A percentile compares a stretch with the other conserved stretches of the same genome.
These are phyloP conservation scores for Ustilago loliicola DNA, from an alignment of 1,284 basidiomycete genomes.

Conservation along the genomic window DNA sequence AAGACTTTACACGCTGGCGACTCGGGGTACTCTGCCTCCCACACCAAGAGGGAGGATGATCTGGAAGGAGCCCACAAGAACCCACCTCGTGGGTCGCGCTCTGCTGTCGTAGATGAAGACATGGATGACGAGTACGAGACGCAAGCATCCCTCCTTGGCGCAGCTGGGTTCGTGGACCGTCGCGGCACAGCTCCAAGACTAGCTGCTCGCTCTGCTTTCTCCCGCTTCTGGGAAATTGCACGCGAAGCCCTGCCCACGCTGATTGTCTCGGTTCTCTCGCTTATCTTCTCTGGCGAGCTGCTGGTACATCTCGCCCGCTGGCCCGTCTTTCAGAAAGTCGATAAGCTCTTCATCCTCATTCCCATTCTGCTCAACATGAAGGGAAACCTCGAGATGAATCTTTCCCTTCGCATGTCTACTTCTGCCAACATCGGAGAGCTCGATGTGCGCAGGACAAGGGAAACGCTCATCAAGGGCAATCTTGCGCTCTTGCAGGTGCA, in stretches of 20 bases:
- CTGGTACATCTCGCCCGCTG: constrained; percentile 87
- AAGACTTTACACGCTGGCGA: constrained; percentile 25
- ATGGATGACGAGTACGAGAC: constrained; percentile 47
- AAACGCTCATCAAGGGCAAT: constrained; percentile 83
- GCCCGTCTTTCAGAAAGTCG: constrained; percentile 85
- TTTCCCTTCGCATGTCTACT: constrained; percentile 73
- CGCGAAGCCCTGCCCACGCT: constrained; percentile 72
- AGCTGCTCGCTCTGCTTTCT: constrained; percentile 32
- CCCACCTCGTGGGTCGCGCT: constrained; percentile 4
- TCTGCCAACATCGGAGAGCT: constrained; percentile 85
- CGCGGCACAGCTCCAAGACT: constrained; percentile 44
- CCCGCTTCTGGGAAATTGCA: constrained; percentile 58
- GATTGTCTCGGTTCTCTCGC: constrained; percentile 71
- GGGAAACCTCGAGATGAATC: constrained; percentile 95
- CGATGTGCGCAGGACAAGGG: constrained; percentile 79
- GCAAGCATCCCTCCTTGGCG: constrained; percentile 37
- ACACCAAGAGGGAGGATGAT: constrained; percentile 20
- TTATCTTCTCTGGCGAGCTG: constrained; percentile 89
- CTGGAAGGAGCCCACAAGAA: constrained; percentile 20
- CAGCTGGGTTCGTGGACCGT: constrained; percentile 48
- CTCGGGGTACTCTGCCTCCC: constrained; percentile 26
- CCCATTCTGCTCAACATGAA: constrained; percentile 96
- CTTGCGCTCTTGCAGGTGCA: constrained; percentile 91
- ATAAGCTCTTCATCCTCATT: constrained; percentile 96
- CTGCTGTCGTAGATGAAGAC: constrained; percentile 11